phyloP scores from a whole-genome alignment of 2,329 filamentous ascomycete species.

The Exserohilum turcica region DNA sequence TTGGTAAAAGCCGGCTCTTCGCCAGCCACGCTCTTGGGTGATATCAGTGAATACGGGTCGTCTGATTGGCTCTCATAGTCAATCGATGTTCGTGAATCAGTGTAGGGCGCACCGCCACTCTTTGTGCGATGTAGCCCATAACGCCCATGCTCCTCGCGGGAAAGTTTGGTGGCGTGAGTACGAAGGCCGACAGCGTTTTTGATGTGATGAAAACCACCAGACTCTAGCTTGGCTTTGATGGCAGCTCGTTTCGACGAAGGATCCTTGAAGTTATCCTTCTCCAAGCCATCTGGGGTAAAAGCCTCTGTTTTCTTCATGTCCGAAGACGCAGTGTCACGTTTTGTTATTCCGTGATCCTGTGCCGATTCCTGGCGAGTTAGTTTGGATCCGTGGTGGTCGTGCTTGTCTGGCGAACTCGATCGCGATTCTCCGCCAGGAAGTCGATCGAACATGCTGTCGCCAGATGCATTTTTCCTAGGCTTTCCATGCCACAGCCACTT shows the following conservation, averaged over 20 bases:
- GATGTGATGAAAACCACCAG: conserved; percentile 80
- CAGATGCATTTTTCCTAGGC: conserved; percentile 65
- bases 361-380: conserved; percentile 59
- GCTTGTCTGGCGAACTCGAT: conserved; percentile 60
- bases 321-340: conserved; percentile 40
- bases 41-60: conserved; percentile 18
- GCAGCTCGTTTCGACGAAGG: conserved; percentile 64
- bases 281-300: conserved; percentile 38
- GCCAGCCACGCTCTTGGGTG: conserved; percentile 21
- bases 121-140: conserved; percentile 28
- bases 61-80: conserved; percentile 13
- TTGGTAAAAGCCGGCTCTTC: conserved; percentile 41
- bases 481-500: conserved; percentile 98
- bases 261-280: conserved; percentile 59
- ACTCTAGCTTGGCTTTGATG: conserved; percentile 80
- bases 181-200: conserved; percentile 76
- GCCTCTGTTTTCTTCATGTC: conserved; percentile 34
- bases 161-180: conserved; percentile 48
- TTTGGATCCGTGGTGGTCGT: conserved; percentile 53
- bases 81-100: conserved; percentile 15
- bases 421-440: conserved; percentile 44
- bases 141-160: conserved; percentile 44
- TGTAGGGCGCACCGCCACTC: conserved; percentile 21
- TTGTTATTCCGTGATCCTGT: conserved; percentile 29
- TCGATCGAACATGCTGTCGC: conserved; percentile 47